Base-by-base conservation (phyloP, 345 rosid species). In the Euphorbia lathyris region DNA sequence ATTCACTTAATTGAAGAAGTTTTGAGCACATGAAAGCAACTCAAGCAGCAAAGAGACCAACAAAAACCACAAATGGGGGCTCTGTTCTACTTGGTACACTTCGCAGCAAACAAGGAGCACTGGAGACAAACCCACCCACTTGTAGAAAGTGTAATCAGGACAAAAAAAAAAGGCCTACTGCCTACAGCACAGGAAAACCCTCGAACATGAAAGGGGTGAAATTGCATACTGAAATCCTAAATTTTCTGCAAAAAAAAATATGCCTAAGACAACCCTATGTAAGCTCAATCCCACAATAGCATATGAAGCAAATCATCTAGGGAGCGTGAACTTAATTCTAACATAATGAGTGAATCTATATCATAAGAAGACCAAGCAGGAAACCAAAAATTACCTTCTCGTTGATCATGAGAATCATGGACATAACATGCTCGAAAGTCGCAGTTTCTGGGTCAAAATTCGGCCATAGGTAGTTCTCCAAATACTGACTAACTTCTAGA, bases 381-480 rank as follows among this genome's bases (percentile, higher is more conserved):
- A 43, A 43, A 13, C 48, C 1, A 20, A 56, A 19, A 62, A 32
- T 76, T 73, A 90, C 96, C 97, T 90, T 90, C 85, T 90, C 98
- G 70, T 94, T 94, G 56, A 95, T 82, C 97, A 95, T 95, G 65
- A 95, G 90, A 66, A 92, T 90, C 97, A 95, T 90, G 17, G 97
- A 95, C 96, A 95, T 95, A 6, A 90, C 90, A 75, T 95, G 99
- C 89, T 95, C 97, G 64, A 87, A 92, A 5, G 92, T 79, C 0
- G 96, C 93, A 0, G 90, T 82, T 72, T 84, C 90, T 0, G 92
- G 80, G 2, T 89, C 94, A 63, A 92, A 95, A 80, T 92, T 90
- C 13, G 97, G 99, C 99, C 98, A 92, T 7, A 90, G 81, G 75
- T 87, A 92, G 53, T 95, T 95, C 90, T 92, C 98, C 87, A 95